Base-by-base conservation (phyloP, 192 early-diverging fungal species). In the Entomortierella chlamydospora region DNA sequence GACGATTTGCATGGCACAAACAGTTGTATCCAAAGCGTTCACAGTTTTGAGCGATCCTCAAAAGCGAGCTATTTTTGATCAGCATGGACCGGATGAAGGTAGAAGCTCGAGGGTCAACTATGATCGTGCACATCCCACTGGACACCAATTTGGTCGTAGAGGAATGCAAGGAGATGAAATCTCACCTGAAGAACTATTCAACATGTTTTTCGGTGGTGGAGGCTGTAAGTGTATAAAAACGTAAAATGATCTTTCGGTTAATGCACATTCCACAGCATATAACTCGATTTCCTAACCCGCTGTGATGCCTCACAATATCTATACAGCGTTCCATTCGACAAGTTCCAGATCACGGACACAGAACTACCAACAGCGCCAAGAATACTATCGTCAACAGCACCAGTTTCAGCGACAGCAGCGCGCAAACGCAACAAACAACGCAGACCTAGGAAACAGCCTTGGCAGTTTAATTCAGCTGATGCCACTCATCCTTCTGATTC, bases 101-200 rank as follows among this genome's bases (percentile, higher is more conserved):
- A 74, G 81, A 58, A 72, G 73, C 42, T 78, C 74, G 10, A 57
- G 68, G 34, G 68, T 79, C 50, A 79, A 79, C 23, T 79, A 79
- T 52, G 76, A 79, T 53, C 76, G 73, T 13, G 70, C 54, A 34
- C 61, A 33, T 51, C 68, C 72, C 12, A 47, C 64, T 68, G 73
- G 57, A 34, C 68, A 72, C 1, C 47, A 37, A 10, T 65, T 58
- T 41, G 54, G 82, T 28, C 73, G 82, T 33, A 76, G 79, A 13
- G 83, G 84, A 31, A 78, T 68, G 13, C 68, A 77, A 12, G 82
- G 78, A 31, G 89, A 93, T 18, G 97, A 97, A 72, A 87, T 97
- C 26, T 90, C 89, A 22, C 96, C 97, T 11, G 97, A 99, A 77
- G 97, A 99, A 39, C 71, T 99, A 25, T 96, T 99, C 81, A 95